Percentiles rank a stretch among this genome's conserved stretches.
phyloP scores from a whole-genome alignment of 2,329 filamentous ascomycete genomes.

The Phoma herbarum region DNA sequence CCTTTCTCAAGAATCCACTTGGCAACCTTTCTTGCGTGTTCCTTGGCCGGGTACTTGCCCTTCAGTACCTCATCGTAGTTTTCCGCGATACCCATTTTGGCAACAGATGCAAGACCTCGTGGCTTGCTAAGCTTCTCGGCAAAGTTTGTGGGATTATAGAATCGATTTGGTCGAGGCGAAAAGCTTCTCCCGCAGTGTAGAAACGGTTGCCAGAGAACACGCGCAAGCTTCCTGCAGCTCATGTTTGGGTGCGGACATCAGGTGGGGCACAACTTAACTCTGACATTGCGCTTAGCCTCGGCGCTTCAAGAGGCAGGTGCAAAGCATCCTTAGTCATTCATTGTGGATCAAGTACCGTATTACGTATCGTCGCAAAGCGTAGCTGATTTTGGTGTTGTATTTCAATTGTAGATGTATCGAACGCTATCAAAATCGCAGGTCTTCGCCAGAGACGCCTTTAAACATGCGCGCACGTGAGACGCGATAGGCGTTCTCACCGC shows the following conservation, averaged over 20 bases:
- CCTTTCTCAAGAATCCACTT: slow-evolving; percentile 74
- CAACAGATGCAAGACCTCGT: slow-evolving; percentile 12
- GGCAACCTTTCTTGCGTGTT: slow-evolving; percentile 84
- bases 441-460: slow-evolving; percentile 8
- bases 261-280: slow-evolving; percentile 35
- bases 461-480: neutral
- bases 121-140: slow-evolving; percentile 13
- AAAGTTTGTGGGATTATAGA: slow-evolving; percentile 11
- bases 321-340: slow-evolving; percentile 6
- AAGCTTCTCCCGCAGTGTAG: slow-evolving; percentile 19
- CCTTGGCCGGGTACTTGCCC: slow-evolving; percentile 81
- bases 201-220: slow-evolving; percentile 25
- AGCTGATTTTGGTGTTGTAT: neutral
- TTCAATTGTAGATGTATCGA: slow-evolving; percentile 12
- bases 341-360: slow-evolving; percentile 2
- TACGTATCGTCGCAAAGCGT: neutral
- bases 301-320: slow-evolving; percentile 33
- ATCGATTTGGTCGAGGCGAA: slow-evolving; percentile 9
- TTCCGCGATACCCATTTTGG: slow-evolving; percentile 43
- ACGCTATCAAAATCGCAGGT: slow-evolving; percentile 16
- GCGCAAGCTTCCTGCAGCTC: slow-evolving; percentile 29
- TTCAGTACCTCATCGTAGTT: slow-evolving; percentile 55
- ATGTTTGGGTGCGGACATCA: slow-evolving; percentile 26
- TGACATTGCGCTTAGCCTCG: slow-evolving; percentile 22
- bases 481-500: neutral